Evolutionary conservation across 108 stramenopile species (phyloP).

Genomic region (Epithemia pelagica): DNA sequence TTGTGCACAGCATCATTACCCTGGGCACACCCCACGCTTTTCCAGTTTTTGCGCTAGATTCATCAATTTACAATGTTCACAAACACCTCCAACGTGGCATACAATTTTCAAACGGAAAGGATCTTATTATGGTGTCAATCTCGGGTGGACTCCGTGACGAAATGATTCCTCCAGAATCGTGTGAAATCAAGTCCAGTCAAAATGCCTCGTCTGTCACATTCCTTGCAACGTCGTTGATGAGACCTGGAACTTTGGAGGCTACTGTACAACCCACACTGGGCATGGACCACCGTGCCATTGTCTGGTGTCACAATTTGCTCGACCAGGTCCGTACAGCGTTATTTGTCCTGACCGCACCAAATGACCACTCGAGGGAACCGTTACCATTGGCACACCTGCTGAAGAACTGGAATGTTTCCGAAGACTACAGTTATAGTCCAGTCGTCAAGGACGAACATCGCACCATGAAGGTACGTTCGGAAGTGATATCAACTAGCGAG

Average conservation of each 20-base stretch:
- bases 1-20: slow-evolving; percentile 1
- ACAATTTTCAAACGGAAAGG: neutral
- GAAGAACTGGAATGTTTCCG: too few relatives aligned
- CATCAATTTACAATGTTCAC: slow-evolving; percentile 13
- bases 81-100: slow-evolving; percentile 13
- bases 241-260: slow-evolving; percentile 3
- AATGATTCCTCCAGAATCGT: slow-evolving; percentile 60
- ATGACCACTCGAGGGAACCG: too few relatives aligned
- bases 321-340: slow-evolving; percentile 42
- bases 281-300: slow-evolving; percentile 78
- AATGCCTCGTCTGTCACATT: slow-evolving; percentile 2
- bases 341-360: slow-evolving; percentile 24
- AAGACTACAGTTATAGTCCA: neutral
- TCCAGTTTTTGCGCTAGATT: slow-evolving; percentile 1
- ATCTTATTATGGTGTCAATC: slow-evolving; percentile 40
- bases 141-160: slow-evolving; percentile 75
- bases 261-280: slow-evolving; percentile 25
- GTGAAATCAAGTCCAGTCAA: slow-evolving; percentile 20
- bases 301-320: slow-evolving; percentile 75
- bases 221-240: slow-evolving; percentile 14
- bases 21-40: slow-evolving; percentile 36
- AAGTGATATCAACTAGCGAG: too few relatives aligned
- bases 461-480: neutral
- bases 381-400: too few relatives aligned
- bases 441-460: neutral